phyloP scores from a whole-genome alignment of 2,329 filamentous ascomycete species.

The Fusarium nodosum region DNA sequence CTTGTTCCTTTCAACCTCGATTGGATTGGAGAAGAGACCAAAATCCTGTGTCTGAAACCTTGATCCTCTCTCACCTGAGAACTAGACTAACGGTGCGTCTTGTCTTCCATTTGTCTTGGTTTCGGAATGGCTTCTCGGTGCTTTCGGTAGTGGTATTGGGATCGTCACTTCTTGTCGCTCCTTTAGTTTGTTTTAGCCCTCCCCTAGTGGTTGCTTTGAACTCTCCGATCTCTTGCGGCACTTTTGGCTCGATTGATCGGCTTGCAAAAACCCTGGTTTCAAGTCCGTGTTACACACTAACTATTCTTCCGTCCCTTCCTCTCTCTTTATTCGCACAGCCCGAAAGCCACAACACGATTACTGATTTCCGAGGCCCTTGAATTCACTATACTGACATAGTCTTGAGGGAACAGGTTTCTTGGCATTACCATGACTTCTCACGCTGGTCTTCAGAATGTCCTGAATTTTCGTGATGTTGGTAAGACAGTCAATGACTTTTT shows the following conservation, averaged over 20 bases:
- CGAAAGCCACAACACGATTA: slow-evolving; percentile 3
- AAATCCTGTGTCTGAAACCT: slow-evolving; percentile 27
- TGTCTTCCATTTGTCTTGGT: slow-evolving; percentile 24
- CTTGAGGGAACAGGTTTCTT: slow-evolving; percentile 9
- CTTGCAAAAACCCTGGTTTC: slow-evolving; percentile 31
- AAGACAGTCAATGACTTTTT: slow-evolving; percentile 72
- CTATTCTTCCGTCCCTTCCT: slow-evolving; percentile 10
- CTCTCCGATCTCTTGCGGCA: slow-evolving; percentile 32
- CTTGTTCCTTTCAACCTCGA: not conserved
- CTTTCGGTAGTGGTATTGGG: slow-evolving; percentile 39
- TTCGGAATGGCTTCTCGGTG: slow-evolving; percentile 32
- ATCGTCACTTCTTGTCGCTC: slow-evolving; percentile 28
- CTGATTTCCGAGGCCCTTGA: slow-evolving; percentile 6
- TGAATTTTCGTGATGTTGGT: slow-evolving; percentile 85
- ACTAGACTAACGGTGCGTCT: slow-evolving; percentile 16
- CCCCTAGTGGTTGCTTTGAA: slow-evolving; percentile 26
- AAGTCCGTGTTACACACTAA: slow-evolving; percentile 21
- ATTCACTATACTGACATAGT: not conserved
- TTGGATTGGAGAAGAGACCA: not conserved
- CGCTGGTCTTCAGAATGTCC: slow-evolving; percentile 56
- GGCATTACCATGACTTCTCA: slow-evolving; percentile 36
- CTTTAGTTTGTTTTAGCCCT: slow-evolving; percentile 31
- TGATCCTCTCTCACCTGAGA: slow-evolving; percentile 23
- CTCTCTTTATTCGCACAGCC: slow-evolving; percentile 9
- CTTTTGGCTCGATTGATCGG: slow-evolving; percentile 35